These are phyloP conservation scores for Tolypocladium pustulatum DNA, from an alignment of 2,329 filamentous ascomycete species.

Conservation along the genomic window DNA sequence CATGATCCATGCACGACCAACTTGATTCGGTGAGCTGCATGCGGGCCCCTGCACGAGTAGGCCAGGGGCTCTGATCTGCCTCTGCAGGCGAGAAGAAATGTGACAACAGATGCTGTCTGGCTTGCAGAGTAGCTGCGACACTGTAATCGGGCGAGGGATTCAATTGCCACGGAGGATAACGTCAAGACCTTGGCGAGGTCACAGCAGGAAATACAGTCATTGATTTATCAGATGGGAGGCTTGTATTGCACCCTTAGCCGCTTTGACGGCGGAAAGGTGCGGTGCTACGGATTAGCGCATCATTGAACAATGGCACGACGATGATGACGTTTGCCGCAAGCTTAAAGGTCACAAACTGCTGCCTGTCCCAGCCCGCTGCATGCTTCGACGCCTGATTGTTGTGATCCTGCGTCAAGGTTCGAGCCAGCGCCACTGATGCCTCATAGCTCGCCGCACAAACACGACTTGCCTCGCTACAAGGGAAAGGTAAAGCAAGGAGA, in stretches of 20 bases:
- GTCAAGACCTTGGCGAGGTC: background rate
- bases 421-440: background rate
- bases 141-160: background rate
- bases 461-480: background rate
- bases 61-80: background rate
- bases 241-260: background rate
- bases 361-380: too few relatives aligned
- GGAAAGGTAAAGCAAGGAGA: background rate
- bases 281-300: background rate
- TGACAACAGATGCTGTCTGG: background rate
- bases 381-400: too few relatives aligned
- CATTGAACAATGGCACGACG: background rate
- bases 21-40: background rate
- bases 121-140: background rate
- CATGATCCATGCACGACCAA: background rate
- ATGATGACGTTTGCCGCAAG: background rate
- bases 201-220: background rate
- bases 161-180: too few relatives aligned
- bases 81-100: background rate
- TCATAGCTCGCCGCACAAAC: too few relatives aligned
- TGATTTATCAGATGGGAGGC: background rate
- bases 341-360: background rate
- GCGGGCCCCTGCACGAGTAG: background rate
- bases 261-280: background rate
- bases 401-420: background rate